These are phyloP conservation scores for Aphanomyces cochlioides DNA, from an alignment of 352 stramenopile species.

Conservation along the genomic window DNA sequence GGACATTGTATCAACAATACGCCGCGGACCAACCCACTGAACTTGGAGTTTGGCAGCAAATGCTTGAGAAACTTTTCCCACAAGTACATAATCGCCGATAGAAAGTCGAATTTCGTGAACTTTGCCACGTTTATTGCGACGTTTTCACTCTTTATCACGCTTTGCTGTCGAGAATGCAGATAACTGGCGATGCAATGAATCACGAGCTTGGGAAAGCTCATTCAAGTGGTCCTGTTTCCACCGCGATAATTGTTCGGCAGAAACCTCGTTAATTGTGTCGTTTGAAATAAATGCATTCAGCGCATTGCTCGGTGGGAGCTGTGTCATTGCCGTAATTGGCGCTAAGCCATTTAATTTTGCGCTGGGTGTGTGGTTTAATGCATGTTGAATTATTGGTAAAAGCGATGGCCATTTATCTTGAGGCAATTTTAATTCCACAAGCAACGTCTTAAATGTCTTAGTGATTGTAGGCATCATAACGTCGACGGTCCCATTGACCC, in stretches of 20 bases:
- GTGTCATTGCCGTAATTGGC: conserved; percentile 17
- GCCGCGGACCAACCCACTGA: not conserved
- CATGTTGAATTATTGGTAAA: conserved; percentile 17
- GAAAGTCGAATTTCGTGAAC: conserved; percentile 5
- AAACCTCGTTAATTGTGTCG: not conserved
- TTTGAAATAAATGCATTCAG: not conserved
- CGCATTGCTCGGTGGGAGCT: not conserved
- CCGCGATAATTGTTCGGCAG: not conserved
- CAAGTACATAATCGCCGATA: conserved; percentile 30
- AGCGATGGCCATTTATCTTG: conserved; percentile 3
- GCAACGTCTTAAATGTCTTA: not conserved
- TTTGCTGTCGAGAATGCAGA: too few relatives aligned
- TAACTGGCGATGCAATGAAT: not conserved
- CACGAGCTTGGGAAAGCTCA: not conserved
- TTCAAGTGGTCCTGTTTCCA: not conserved
- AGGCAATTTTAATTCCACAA: not conserved
- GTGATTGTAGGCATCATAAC: not conserved
- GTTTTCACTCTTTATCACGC: not conserved
- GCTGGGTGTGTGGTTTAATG: conserved; percentile 5
- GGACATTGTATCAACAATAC: not conserved
- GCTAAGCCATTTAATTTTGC: not conserved
- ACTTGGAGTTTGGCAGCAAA: conserved; percentile 20
- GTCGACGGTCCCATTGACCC: conserved; percentile 11
- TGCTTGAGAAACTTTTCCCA: conserved; percentile 7
- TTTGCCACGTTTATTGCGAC: not conserved